Evolutionary conservation across 2,329 filamentous ascomycete species (phyloP).

Genomic region (Cyclaneusma minus): DNA sequence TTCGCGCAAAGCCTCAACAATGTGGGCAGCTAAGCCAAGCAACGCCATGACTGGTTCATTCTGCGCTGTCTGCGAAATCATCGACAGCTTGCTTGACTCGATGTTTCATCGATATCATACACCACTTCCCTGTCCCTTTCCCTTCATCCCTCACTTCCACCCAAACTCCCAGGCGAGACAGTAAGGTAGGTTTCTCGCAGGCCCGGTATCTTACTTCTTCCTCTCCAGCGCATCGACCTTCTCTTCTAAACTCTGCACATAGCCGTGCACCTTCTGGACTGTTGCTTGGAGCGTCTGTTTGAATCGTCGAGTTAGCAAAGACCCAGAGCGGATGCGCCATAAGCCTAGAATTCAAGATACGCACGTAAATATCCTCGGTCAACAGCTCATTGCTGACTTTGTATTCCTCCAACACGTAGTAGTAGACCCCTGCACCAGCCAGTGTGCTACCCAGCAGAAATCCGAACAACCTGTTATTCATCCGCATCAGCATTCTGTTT

Average conservation of each 20-base stretch:
- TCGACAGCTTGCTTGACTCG: too few relatives aligned
- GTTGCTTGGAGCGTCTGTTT: conserved; percentile 69
- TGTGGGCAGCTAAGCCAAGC: too few relatives aligned
- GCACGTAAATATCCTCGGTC: conserved; percentile 90
- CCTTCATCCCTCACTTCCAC: too few relatives aligned
- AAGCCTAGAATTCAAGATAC: conserved; percentile 25
- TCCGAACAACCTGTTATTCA: conserved; percentile 56
- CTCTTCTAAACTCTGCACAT: conserved; percentile 69
- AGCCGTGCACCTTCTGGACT: conserved; percentile 71
- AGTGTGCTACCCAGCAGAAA: conserved; percentile 77
- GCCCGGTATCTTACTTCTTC: conserved; percentile 44
- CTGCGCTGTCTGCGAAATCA: too few relatives aligned
- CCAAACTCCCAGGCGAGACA: too few relatives aligned
- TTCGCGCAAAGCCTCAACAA: too few relatives aligned
- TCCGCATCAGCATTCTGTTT: conserved; percentile 2
- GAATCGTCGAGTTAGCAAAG: conserved; percentile 8
- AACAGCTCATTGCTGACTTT: conserved; percentile 84
- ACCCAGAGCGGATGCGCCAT: conserved; percentile 2
- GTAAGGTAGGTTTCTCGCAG: too few relatives aligned
- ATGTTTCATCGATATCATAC: too few relatives aligned
- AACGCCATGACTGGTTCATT: too few relatives aligned
- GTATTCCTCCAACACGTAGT: conserved; percentile 88
- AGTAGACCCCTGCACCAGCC: conserved; percentile 71
- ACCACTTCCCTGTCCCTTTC: too few relatives aligned
- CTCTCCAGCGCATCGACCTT: conserved; percentile 55